Conservation (phyloP, 2,329 filamentous ascomycete species). For the Rutstroemia sp. region DNA sequence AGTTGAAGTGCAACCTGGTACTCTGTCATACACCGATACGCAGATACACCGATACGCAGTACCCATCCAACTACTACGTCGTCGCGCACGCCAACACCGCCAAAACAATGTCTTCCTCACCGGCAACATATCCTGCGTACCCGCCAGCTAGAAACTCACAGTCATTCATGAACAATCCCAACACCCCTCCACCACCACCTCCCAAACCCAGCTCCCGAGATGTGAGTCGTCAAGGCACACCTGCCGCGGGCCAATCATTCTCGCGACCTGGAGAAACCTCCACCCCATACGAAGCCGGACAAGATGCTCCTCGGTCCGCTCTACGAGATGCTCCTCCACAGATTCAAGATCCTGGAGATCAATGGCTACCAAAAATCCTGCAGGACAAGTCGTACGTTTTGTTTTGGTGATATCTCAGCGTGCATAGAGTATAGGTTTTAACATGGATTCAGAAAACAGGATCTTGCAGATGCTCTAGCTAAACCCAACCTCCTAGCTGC, state of each 20-base stretch:
- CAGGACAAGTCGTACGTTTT: conserved; percentile 73
- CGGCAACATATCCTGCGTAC: neutral
- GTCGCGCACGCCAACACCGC: neutral
- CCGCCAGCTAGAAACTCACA: conserved; percentile 21
- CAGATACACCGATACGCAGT: too few species aligned
- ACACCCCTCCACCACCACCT: conserved; percentile 59
- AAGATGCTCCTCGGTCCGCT: conserved; percentile 12
- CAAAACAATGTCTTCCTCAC: neutral
- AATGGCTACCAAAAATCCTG: conserved; percentile 72
- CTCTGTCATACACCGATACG: too few species aligned
- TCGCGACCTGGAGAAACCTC: conserved; percentile 21
- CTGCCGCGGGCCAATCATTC: conserved; percentile 36
- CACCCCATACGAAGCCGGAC: conserved; percentile 12
- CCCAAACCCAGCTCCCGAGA: conserved; percentile 67
- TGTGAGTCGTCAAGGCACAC: conserved; percentile 58
- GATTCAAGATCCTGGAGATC: conserved; percentile 53
- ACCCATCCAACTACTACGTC: too few species aligned
- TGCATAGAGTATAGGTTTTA: neutral
- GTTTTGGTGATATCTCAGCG: conserved; percentile 24
- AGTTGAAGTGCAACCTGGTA: too few species aligned
- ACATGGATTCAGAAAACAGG: conserved; percentile 55
- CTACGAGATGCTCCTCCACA: conserved; percentile 21
- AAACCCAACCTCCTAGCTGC: conserved; percentile 61
- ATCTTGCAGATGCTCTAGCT: conserved; percentile 64
- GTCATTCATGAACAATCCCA: conserved; percentile 35